Base-by-base conservation (phyloP, 192 early-diverging fungal genomes). In the Gamsiella multidivaricata region DNA sequence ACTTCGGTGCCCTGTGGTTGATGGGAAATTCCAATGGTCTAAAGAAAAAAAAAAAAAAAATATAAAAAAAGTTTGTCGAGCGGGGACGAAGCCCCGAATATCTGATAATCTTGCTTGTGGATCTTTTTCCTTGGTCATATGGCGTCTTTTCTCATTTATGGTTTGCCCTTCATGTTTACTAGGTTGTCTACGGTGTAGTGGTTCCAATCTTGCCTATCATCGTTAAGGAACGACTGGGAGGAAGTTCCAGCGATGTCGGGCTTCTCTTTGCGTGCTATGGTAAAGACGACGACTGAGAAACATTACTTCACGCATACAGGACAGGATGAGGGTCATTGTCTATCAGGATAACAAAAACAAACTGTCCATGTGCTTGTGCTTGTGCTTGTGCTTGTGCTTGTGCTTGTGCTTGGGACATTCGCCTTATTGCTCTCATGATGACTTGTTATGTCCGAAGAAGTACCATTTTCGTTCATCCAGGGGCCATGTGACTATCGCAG, bases 261-360 rank as follows among this genome's bases (percentile, higher is more conserved):
- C 75, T 94, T 20, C 83, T 94, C 28, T 91, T 92, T 72, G 91
- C 89, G 18, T 87, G 83, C 65, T 92, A 91, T 70, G 91, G 87
- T 88, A 87, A 62, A 28, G 23, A 5, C n/a, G n/a, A n/a, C n/a
- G 3, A 42, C 18, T 18, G 3, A 42, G 41, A 18, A 42, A 42
- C 41, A 42, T 18, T 3, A 15, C 41, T 42, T 1, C 12, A 3
- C 41, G 12, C 3, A 42, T 42, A n/a, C n/a, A n/a, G n/a, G n/a
- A n/a, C n/a, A n/a, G n/a, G n/a, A n/a, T n/a, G n/a, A n/a, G n/a
- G n/a, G n/a, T n/a, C n/a, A n/a, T n/a, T n/a, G n/a, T n/a, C n/a
- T n/a, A n/a, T n/a, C n/a, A n/a, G n/a, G n/a, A 28, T 23, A 29
- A 5, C 6, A 31, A 29, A 14, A 28, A 53, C 23, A 17, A 9